These are phyloP conservation scores for Oehlia diaphana DNA, from an alignment of 192 early-diverging fungal species.

Conservation along the genomic window DNA sequence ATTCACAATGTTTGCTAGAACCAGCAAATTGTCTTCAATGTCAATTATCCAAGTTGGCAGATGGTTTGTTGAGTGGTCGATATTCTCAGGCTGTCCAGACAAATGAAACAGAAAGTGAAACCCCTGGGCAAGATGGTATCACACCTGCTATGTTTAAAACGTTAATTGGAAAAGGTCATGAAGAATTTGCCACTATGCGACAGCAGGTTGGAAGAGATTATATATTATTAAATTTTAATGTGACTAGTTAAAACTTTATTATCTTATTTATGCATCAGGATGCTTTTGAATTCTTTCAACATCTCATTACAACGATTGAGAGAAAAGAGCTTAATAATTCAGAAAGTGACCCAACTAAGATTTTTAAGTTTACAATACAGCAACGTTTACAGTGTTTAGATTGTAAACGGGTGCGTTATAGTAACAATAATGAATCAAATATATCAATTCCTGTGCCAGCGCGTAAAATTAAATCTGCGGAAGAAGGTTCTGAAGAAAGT, in stretches of 20 bases:
- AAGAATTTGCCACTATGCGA: conserved; percentile 96
- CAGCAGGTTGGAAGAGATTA: conserved; percentile 66
- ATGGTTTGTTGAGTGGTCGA: conserved; percentile 86
- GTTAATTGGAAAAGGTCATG: conserved; percentile 82
- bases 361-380: conserved; percentile 80
- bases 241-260: background rate
- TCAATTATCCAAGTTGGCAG: conserved; percentile 88
- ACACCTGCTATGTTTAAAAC: conserved; percentile 90
- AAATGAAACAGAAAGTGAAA: conserved; percentile 42
- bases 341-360: conserved; percentile 67
- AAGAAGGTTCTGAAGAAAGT: conserved; percentile 32
- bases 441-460: conserved; percentile 75
- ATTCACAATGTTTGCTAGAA: conserved; percentile 46
- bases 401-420: conserved; percentile 85
- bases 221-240: background rate
- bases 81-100: conserved; percentile 64
- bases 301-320: conserved; percentile 70
- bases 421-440: conserved; percentile 45
- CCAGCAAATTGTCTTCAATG: conserved; percentile 85
- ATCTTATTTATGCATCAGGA: conserved; percentile 53
- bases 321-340: conserved; percentile 72
- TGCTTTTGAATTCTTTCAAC: conserved; percentile 90
- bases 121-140: conserved; percentile 74
- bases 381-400: conserved; percentile 84
- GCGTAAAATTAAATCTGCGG: conserved; percentile 18